These are phyloP conservation scores for Aspergillus flavus DNA, from an alignment of 2,329 filamentous ascomycete genomes.

Conservation along the genomic window DNA sequence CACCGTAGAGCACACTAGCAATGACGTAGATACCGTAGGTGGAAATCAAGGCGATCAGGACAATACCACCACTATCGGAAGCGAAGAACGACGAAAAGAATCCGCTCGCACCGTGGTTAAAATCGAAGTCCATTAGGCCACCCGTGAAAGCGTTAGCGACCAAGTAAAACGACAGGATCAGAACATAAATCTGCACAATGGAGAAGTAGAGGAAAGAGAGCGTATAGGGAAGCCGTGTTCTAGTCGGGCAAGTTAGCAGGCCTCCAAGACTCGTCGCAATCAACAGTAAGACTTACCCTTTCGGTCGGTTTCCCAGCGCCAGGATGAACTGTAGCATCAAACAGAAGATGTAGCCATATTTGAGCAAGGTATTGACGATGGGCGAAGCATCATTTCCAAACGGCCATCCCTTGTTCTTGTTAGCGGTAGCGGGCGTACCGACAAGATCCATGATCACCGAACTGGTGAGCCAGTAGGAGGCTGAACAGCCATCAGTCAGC, in stretches of 20 bases:
- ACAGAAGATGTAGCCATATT: conserved; percentile 90
- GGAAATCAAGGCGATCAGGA: conserved; percentile 86
- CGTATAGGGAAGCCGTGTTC: conserved; percentile 14
- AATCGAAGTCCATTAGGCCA: conserved; percentile 63
- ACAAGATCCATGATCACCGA: conserved; percentile 97
- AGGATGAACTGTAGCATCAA: conserved; percentile 94
- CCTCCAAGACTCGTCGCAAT: not conserved
- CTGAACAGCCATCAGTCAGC: conserved; percentile 51
- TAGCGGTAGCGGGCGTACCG: conserved; percentile 65
- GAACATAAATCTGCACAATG: conserved; percentile 89
- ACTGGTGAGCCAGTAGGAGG: conserved; percentile 96
- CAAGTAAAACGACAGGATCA: conserved; percentile 84
- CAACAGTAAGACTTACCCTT: conserved; percentile 62
- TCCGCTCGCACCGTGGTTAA: conserved; percentile 60
- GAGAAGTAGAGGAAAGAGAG: conserved; percentile 85
- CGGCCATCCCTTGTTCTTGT: conserved; percentile 72
- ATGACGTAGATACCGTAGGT: conserved; percentile 98
- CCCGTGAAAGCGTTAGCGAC: conserved; percentile 77
- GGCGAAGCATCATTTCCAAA: conserved; percentile 87
- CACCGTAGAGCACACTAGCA: conserved; percentile 94
- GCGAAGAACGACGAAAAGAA: conserved; percentile 84
- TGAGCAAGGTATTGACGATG: conserved; percentile 85
- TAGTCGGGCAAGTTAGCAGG: not conserved
- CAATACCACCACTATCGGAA: conserved; percentile 79
- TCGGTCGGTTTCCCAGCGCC: conserved; percentile 92